These are phyloP conservation scores for Gossypium longicalyx DNA, from an alignment of 345 rosid genomes.

Conservation along the genomic window DNA sequence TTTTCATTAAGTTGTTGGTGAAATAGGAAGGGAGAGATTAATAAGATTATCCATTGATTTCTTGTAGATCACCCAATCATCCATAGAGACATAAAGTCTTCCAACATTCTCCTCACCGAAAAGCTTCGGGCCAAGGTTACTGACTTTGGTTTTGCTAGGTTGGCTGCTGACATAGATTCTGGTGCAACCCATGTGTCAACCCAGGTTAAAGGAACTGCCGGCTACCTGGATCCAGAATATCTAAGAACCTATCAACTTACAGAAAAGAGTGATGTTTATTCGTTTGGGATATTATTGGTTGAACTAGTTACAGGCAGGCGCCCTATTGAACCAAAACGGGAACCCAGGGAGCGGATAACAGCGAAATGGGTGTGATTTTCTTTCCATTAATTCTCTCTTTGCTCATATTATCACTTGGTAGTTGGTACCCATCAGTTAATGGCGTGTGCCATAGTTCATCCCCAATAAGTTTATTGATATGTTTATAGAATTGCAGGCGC, in stretches of 20 bases:
- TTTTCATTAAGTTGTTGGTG: neutral
- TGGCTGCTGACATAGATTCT: constrained; percentile 66
- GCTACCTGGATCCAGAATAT: constrained; percentile 92
- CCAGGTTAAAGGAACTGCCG: constrained; percentile 96
- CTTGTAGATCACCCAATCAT: constrained; percentile 85
- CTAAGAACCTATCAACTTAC: constrained; percentile 81
- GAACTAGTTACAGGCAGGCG: constrained; percentile 81
- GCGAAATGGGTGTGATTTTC: constrained; percentile 58
- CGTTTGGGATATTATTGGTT: constrained; percentile 78
- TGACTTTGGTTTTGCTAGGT: constrained; percentile 88
- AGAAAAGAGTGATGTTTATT: constrained; percentile 89
- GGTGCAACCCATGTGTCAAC: constrained; percentile 90
- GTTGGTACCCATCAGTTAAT: neutral
- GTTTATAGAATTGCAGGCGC: constrained; percentile 52
- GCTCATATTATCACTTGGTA: neutral
- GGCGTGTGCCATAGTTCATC: neutral
- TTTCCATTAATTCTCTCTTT: neutral
- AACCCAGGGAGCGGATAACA: constrained; percentile 69
- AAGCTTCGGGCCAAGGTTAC: constrained; percentile 86
- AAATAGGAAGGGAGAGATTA: neutral
- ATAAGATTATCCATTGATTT: constrained; percentile 15
- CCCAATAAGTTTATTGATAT: neutral
- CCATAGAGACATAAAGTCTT: constrained; percentile 89
- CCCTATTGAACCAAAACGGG: constrained; percentile 73
- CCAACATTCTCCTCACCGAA: constrained; percentile 86